A percentile compares a stretch with the other conserved stretches of the same genome.
These are phyloP conservation scores for Syncephalis fuscata DNA, from an alignment of 371 early-diverging fungal species.

Conservation along the genomic window DNA sequence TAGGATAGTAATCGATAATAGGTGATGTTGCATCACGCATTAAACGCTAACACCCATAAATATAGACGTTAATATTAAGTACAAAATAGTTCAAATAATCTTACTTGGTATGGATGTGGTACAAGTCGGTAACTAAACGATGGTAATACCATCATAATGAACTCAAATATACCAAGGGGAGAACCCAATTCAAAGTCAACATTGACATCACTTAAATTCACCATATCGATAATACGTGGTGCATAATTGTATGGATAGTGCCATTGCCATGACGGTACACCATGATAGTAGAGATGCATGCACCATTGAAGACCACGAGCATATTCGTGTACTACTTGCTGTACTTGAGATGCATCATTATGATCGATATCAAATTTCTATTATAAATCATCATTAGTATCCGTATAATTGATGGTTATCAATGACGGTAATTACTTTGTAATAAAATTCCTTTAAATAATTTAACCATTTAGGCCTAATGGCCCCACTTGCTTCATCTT, in stretches of 20 bases:
- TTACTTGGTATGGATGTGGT: constrained; percentile 41
- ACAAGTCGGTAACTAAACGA: constrained; percentile 39
- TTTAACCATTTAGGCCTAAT: neutral
- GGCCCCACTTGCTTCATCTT: neutral
- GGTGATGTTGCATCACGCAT: constrained; percentile 71
- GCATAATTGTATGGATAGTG: constrained; percentile 97
- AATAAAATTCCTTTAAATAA: constrained; percentile 73
- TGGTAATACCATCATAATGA: constrained; percentile 95
- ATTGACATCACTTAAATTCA: constrained; percentile 48
- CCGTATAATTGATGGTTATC: neutral
- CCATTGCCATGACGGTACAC: constrained; percentile 94
- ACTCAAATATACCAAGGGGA: constrained; percentile 90
- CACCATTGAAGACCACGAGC: constrained; percentile 96
- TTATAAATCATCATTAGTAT: neutral
- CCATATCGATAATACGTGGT: constrained; percentile 83
- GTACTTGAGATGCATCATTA: constrained; percentile 24
- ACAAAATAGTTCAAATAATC: no score
- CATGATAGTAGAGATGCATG: constrained; percentile 87
- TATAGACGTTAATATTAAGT: no score
- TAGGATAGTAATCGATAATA: constrained; percentile 86
- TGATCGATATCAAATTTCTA: constrained; percentile 46
- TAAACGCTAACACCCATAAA: constrained; percentile 55
- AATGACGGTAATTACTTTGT: constrained; percentile 9
- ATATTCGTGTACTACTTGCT: constrained; percentile 57
- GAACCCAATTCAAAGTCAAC: constrained; percentile 56